Evolutionary conservation across 1,284 basidiomycete genomes (phyloP).

Genomic region (Ganoderma lingzhi): DNA sequence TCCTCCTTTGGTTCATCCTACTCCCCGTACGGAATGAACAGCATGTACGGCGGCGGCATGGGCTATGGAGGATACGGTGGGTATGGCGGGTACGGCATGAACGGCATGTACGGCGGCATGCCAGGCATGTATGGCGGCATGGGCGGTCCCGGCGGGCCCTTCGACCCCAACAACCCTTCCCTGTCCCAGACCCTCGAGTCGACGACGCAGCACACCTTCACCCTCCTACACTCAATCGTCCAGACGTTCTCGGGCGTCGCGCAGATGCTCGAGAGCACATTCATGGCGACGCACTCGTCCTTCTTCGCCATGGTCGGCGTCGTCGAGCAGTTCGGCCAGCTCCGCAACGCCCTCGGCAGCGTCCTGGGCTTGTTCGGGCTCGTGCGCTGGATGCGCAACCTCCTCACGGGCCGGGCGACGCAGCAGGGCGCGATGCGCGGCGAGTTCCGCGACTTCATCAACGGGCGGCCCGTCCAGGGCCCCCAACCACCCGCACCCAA

Average conservation of each 20-base stretch:
- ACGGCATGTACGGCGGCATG: slow-evolving; percentile 49
- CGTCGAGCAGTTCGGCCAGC: slow-evolving; percentile 92
- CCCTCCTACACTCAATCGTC: slow-evolving; percentile 93
- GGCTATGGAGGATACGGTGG: slow-evolving; percentile 51
- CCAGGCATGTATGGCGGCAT: slow-evolving; percentile 49
- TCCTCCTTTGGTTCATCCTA: slow-evolving; percentile 38
- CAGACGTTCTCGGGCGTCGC: slow-evolving; percentile 96
- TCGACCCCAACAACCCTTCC: slow-evolving; percentile 65
- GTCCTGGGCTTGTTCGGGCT: slow-evolving; percentile 94
- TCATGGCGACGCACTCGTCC: slow-evolving; percentile 97
- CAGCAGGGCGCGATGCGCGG: slow-evolving; percentile 50
- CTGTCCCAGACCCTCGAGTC: slow-evolving; percentile 90
- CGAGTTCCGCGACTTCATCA: slow-evolving; percentile 76
- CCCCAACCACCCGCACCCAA: slow-evolving; percentile 56
- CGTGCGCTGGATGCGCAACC: slow-evolving; percentile 81
- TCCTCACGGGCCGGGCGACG: slow-evolving; percentile 60
- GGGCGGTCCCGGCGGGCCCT: slow-evolving; percentile 53
- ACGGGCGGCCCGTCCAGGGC: slow-evolving; percentile 68
- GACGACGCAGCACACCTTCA: slow-evolving; percentile 93
- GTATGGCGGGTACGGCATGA: slow-evolving; percentile 47
- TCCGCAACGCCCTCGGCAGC: slow-evolving; percentile 93
- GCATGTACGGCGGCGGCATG: slow-evolving; percentile 46
- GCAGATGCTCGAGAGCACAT: slow-evolving; percentile 98
- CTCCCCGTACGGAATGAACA: slow-evolving; percentile 53
- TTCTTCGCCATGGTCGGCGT: slow-evolving; percentile 99